These are phyloP conservation scores for Erucastrum elatum DNA, from an alignment of 345 rosid genomes.

Conservation along the genomic window DNA sequence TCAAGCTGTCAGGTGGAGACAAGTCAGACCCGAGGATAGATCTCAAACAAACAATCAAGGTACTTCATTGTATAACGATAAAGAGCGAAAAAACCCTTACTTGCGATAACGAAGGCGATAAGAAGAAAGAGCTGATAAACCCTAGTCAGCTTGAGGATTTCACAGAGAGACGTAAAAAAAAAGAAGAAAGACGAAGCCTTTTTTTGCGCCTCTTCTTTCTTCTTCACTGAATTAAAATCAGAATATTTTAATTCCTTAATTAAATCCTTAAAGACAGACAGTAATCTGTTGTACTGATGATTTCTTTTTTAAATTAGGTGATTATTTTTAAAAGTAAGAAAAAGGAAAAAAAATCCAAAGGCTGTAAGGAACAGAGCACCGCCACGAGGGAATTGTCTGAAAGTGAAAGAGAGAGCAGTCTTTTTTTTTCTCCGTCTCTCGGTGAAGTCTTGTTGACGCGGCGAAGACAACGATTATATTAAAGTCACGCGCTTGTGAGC, in stretches of 20 bases:
- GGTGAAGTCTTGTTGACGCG: constrained; percentile 30
- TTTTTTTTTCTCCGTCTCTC: not conserved
- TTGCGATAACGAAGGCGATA: constrained; percentile 25
- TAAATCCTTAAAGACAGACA: not conserved
- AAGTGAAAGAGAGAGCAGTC: not conserved
- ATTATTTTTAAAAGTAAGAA: not conserved
- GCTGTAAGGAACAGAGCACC: constrained; percentile 34
- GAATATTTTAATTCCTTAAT: constrained; percentile 7
- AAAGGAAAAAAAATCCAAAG: constrained; percentile 1
- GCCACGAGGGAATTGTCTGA: constrained; percentile 32
- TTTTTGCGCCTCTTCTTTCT: constrained; percentile 29
- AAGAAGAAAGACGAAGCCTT: constrained; percentile 20
- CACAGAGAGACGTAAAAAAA: constrained; percentile 5
- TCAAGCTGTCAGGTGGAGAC: not conserved
- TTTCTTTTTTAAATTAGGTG: not conserved
- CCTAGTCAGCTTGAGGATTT: constrained; percentile 47
- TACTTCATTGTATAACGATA: not conserved
- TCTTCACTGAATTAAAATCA: constrained; percentile 20
- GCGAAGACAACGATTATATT: constrained; percentile 18
- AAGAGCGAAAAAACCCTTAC: constrained; percentile 15
- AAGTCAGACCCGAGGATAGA: constrained; percentile 13
- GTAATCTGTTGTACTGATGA: not conserved
- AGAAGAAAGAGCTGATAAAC: constrained; percentile 39
- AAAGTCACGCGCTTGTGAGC: constrained; percentile 35
- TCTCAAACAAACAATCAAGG: constrained; percentile 4